Evolutionary conservation across 257 asterid species (phyloP).

Genomic region (Prunella vulgaris): DNA sequence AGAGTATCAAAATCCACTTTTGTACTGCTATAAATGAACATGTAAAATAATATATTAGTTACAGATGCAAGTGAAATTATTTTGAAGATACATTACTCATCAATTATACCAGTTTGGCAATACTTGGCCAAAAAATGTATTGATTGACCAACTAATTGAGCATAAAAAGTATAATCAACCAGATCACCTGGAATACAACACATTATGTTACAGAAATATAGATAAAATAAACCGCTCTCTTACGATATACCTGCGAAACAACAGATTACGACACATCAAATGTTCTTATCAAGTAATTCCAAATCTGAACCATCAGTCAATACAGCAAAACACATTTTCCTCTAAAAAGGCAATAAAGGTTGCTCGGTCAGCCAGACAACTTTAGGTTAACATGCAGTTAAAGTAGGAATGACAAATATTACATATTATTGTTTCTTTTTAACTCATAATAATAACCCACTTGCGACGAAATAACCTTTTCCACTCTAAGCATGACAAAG

Average conservation of each 20-base stretch:
- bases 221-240: not conserved
- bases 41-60: not conserved
- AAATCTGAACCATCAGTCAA: not conserved
- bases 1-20: not conserved
- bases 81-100: not conserved
- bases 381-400: not conserved
- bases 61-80: not conserved
- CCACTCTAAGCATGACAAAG: constrained; percentile 3
- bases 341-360: not conserved
- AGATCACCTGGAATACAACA: not conserved
- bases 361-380: not conserved
- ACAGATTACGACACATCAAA: not conserved
- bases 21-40: not conserved
- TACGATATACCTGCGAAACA: not conserved
- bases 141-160: not conserved
- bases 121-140: not conserved
- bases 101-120: not conserved
- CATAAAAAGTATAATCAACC: not conserved
- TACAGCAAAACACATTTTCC: constrained; percentile 1
- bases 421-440: constrained; percentile 8
- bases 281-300: not conserved
- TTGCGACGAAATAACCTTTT: not conserved
- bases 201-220: not conserved
- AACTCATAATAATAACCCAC: constrained; percentile 3
- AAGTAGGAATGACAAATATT: not conserved